These are phyloP conservation scores for Diaporthe citrichinensis DNA, from an alignment of 2,329 filamentous ascomycete species.

Conservation along the genomic window DNA sequence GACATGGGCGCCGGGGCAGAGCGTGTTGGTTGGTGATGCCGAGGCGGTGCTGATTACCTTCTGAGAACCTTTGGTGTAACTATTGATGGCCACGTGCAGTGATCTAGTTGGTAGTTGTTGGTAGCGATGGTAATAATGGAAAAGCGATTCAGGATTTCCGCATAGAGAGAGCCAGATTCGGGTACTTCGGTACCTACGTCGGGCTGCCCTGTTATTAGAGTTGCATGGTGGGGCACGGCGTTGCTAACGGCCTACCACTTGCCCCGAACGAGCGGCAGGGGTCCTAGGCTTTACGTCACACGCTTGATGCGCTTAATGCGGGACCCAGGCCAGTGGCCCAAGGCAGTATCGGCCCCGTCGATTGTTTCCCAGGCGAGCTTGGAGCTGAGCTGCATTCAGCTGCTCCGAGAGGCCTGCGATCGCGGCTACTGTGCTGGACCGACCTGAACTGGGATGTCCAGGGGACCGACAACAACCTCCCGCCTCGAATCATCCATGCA, in stretches of 20 bases:
- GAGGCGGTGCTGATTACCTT: slow-evolving; percentile 26
- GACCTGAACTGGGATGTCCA: slow-evolving; percentile 7
- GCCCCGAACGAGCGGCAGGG: not conserved
- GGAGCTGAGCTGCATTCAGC: slow-evolving; percentile 18
- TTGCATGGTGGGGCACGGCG: not conserved
- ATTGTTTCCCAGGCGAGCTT: slow-evolving; percentile 20
- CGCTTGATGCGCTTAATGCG: slow-evolving; percentile 19
- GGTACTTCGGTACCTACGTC: not conserved
- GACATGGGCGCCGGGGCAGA: slow-evolving; percentile 1
- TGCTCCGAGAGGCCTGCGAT: slow-evolving; percentile 12
- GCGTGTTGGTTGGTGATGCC: slow-evolving; percentile 16
- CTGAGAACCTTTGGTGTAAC: not conserved
- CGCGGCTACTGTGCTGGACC: not conserved
- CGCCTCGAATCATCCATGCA: slow-evolving; percentile 27
- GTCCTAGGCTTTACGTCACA: slow-evolving; percentile 26
- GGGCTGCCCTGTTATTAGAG: not conserved
- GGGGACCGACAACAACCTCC: slow-evolving; percentile 8
- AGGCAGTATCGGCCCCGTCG: slow-evolving; percentile 1
- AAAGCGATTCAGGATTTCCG: not conserved
- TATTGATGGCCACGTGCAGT: not conserved
- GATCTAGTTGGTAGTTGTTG: not conserved
- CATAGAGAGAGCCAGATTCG: not conserved
- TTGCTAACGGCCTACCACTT: not conserved
- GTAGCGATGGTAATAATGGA: not conserved
- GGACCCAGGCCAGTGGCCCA: not conserved